These are phyloP conservation scores for Gossypium longicalyx DNA, from an alignment of 345 rosid genomes.

Conservation along the genomic window DNA sequence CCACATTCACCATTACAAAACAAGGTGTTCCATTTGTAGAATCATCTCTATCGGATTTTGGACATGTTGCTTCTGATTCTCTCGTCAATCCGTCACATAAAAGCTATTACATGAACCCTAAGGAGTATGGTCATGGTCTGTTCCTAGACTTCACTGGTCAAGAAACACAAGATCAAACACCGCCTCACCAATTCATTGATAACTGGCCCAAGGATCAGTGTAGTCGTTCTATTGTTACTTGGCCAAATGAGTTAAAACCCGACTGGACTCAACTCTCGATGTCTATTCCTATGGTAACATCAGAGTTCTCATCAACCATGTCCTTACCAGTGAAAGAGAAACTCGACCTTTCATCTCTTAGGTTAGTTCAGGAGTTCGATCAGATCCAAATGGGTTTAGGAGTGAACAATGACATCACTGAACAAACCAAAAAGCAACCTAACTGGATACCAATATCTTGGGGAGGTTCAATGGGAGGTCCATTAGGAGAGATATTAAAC, in stretches of 20 bases:
- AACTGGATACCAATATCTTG: slow-evolving; percentile 52
- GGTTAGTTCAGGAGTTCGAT: slow-evolving; percentile 46
- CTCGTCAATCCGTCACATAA: slow-evolving; percentile 40
- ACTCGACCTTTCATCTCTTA: slow-evolving; percentile 39
- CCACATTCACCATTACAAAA: slow-evolving; percentile 26
- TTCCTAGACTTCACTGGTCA: slow-evolving; percentile 26
- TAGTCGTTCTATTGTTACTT: slow-evolving; percentile 27
- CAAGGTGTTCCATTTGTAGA: slow-evolving; percentile 28
- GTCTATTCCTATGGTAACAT: slow-evolving; percentile 49
- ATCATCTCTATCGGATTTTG: slow-evolving; percentile 35
- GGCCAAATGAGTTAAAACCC: slow-evolving; percentile 53
- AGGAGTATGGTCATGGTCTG: slow-evolving; percentile 25
- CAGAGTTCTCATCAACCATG: slow-evolving; percentile 43
- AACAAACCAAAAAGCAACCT: slow-evolving; percentile 33
- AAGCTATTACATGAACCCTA: slow-evolving; percentile 24
- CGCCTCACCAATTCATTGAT: slow-evolving; percentile 34
- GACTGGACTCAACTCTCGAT: slow-evolving; percentile 71
- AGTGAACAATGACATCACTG: slow-evolving; percentile 18
- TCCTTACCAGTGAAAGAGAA: slow-evolving; percentile 39
- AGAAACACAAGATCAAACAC: slow-evolving; percentile 20
- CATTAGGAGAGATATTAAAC: slow-evolving; percentile 59
- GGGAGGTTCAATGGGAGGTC: slow-evolving; percentile 58
- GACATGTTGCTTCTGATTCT: slow-evolving; percentile 45
- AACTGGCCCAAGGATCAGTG: slow-evolving; percentile 42
- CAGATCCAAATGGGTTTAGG: slow-evolving; percentile 38